Percentiles rank a stretch among this genome's conserved stretches.
Evolutionary conservation across 345 rosid genomes (phyloP).

Genomic region (Syzygium aromaticum): DNA sequence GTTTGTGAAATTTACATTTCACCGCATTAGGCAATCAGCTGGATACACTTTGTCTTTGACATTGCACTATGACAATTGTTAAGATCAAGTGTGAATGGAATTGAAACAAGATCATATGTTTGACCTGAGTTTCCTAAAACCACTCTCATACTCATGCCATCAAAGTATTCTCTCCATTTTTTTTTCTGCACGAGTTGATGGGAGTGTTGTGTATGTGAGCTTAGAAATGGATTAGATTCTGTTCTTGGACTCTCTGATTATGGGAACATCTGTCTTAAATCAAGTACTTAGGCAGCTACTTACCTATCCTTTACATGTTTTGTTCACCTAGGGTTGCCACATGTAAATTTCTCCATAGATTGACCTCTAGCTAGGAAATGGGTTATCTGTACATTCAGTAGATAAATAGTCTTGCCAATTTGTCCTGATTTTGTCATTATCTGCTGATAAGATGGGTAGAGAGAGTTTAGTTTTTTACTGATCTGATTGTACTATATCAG

Average conservation of each 20-base stretch:
- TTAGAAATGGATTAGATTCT: not conserved
- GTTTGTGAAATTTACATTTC: not conserved
- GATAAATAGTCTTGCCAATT: not conserved
- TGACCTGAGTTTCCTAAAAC: not conserved
- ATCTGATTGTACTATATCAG: conserved; percentile 20
- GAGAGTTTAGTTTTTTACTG: not conserved
- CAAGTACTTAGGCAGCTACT: not conserved
- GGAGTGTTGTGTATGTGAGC: not conserved
- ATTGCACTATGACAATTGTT: not conserved
- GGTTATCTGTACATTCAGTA: not conserved
- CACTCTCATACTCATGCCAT: not conserved
- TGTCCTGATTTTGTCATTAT: not conserved
- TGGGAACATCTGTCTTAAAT: not conserved
- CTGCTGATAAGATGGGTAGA: not conserved
- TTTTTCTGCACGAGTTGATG: not conserved
- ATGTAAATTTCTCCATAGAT: not conserved
- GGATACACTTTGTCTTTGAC: not conserved
- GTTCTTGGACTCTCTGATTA: not conserved
- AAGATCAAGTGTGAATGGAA: not conserved
- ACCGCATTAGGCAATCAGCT: not conserved
- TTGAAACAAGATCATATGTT: not conserved
- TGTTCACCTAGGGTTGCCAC: not conserved
- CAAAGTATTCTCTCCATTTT: not conserved
- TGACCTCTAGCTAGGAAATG: not conserved
- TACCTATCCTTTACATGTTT: not conserved